These are phyloP conservation scores for Ascocoryne sarcoides DNA, from an alignment of 2,329 filamentous ascomycete species.

Conservation along the genomic window DNA sequence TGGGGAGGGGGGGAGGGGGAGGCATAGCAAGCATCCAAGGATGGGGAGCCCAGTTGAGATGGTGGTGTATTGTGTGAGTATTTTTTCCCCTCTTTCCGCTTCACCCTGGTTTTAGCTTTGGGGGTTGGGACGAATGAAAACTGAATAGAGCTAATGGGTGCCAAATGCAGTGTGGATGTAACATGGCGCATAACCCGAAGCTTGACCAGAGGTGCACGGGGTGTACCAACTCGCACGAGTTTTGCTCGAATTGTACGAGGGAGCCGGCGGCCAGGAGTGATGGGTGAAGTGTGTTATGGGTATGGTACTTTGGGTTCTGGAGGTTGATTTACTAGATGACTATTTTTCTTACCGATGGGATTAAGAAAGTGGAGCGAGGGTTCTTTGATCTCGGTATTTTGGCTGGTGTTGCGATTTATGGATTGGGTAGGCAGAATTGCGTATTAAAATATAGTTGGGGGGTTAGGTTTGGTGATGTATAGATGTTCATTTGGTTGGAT, in stretches of 20 bases:
- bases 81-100: not conserved
- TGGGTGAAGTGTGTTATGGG: too few relatives aligned
- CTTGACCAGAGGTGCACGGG: slow-evolving; percentile 10
- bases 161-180: slow-evolving; percentile 17
- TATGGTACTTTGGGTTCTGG: too few relatives aligned
- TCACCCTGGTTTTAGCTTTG: too few relatives aligned
- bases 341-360: not conserved
- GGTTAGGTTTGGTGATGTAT: not conserved
- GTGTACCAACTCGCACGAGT: slow-evolving; percentile 11
- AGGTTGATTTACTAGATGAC: not conserved
- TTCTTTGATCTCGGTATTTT: not conserved
- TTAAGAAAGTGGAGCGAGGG: not conserved
- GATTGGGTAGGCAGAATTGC: too few relatives aligned
- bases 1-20: too few relatives aligned
- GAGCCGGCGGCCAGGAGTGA: too few relatives aligned
- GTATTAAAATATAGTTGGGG: not conserved
- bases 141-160: not conserved
- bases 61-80: slow-evolving; percentile 18
- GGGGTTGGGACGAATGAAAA: too few relatives aligned
- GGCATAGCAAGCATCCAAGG: slow-evolving; percentile 8
- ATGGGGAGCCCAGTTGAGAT: slow-evolving; percentile 4
- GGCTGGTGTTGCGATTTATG: not conserved
- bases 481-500: not conserved
- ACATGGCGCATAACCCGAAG: slow-evolving; percentile 10
- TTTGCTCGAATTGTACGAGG: slow-evolving; percentile 10